Conservation (phyloP, 2,329 filamentous ascomycete genomes). For the Penicillium brasilianum region DNA sequence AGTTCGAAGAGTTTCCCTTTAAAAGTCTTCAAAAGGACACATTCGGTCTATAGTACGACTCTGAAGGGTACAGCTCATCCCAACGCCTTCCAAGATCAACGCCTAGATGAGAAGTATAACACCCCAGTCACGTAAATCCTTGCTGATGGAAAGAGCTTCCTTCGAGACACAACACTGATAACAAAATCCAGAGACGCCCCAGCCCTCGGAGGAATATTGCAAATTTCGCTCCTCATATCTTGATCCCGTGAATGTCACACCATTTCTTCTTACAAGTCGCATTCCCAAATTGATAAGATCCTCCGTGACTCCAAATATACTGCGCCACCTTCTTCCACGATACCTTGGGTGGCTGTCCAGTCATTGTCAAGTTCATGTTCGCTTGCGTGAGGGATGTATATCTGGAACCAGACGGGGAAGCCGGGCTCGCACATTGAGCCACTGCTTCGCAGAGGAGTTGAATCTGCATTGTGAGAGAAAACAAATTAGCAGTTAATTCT, state of each 20-base stretch:
- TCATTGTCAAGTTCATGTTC: slow-evolving; percentile 10
- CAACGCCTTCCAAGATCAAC: too few relatives aligned
- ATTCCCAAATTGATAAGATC: slow-evolving; percentile 64
- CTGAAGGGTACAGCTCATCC: too few relatives aligned
- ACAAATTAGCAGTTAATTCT: not conserved
- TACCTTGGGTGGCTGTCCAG: slow-evolving; percentile 48
- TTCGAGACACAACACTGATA: too few relatives aligned
- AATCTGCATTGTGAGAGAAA: slow-evolving; percentile 35
- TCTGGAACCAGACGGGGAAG: not conserved
- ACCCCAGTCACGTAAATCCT: too few relatives aligned
- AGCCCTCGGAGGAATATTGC: not conserved
- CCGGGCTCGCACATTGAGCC: slow-evolving; percentile 25
- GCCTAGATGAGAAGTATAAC: too few relatives aligned
- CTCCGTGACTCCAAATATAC: slow-evolving; percentile 58
- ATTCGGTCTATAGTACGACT: too few relatives aligned
- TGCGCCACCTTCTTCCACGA: slow-evolving; percentile 65
- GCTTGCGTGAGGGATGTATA: not conserved
- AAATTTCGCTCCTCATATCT: slow-evolving; percentile 12
- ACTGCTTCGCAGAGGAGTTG: slow-evolving; percentile 49
- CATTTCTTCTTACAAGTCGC: slow-evolving; percentile 68
- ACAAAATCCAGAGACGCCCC: not conserved
- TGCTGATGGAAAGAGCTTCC: too few relatives aligned
- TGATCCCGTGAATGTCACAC: slow-evolving; percentile 50
- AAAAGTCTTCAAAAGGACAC: too few relatives aligned
- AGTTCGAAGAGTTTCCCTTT: too few relatives aligned